Conservation (phyloP, 768 basidiomycete species). For the Pleurotus eryngii region DNA sequence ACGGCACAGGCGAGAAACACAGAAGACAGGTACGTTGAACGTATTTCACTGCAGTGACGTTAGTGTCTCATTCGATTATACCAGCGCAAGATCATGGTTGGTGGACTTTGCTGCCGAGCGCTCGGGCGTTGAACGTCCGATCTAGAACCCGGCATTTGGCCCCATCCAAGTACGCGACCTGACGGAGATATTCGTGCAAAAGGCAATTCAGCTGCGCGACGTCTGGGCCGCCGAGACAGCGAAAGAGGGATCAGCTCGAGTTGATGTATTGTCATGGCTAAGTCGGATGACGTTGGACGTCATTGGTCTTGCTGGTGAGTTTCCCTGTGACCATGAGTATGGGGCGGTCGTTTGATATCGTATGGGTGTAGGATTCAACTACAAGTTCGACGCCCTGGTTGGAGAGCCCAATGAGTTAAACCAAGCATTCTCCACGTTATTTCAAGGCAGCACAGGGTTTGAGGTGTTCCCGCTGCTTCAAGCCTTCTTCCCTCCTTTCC, state of each 20-base stretch:
- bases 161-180: constrained; percentile 40
- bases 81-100: constrained; percentile 24
- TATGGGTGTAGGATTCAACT: constrained; percentile 13
- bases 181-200: constrained; percentile 37
- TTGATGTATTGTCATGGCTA: constrained; percentile 52
- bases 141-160: constrained; percentile 46
- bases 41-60: neutral
- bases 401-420: constrained; percentile 37
- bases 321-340: constrained; percentile 27
- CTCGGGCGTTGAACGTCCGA: neutral
- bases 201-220: constrained; percentile 35
- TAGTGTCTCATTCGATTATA: neutral
- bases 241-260: constrained; percentile 11
- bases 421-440: constrained; percentile 41
- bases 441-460: constrained; percentile 32
- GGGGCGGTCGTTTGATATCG: no score
- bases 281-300: constrained; percentile 55
- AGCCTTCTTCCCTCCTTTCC: constrained; percentile 25
- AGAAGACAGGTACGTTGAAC: constrained; percentile 14
- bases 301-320: constrained; percentile 53
- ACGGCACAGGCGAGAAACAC: constrained; percentile 13
- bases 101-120: neutral
- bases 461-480: constrained; percentile 21
- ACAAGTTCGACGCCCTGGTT: constrained; percentile 14
- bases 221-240: constrained; percentile 23